Evolutionary conservation across 169 alveolate genomes (phyloP).

Genomic region (Eimeria tenella): DNA sequence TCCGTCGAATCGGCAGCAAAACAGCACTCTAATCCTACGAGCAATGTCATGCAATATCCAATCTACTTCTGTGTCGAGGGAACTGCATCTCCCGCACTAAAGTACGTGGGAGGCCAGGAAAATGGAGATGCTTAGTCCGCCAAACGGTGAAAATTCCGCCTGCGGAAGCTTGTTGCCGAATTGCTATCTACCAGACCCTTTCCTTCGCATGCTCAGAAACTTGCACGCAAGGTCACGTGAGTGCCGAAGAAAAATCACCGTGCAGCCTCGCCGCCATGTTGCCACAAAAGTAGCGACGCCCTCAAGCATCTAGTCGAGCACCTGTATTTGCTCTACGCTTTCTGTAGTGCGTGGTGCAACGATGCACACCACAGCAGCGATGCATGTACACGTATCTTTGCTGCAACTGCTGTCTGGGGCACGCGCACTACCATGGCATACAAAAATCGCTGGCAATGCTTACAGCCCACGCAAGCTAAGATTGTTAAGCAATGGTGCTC

Average conservation of each 20-base stretch:
- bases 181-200: background rate
- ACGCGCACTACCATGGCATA: background rate
- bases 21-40: too few species aligned
- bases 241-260: background rate
- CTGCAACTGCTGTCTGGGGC: background rate
- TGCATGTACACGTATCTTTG: background rate
- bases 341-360: background rate
- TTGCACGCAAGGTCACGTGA: background rate
- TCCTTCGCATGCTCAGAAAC: background rate
- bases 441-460: conserved; percentile 19
- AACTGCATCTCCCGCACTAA: too few species aligned
- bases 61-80: too few species aligned
- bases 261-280: background rate
- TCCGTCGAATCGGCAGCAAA: too few species aligned
- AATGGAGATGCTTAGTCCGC: too few species aligned
- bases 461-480: background rate
- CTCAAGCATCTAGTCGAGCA: background rate
- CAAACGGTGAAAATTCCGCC: too few species aligned
- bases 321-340: background rate
- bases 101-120: too few species aligned
- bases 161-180: too few species aligned
- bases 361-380: background rate
- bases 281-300: background rate
- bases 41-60: too few species aligned
- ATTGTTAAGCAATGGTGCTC: background rate